Conservation (phyloP, 2,329 filamentous ascomycete species). For the Pyrenophora teres region DNA sequence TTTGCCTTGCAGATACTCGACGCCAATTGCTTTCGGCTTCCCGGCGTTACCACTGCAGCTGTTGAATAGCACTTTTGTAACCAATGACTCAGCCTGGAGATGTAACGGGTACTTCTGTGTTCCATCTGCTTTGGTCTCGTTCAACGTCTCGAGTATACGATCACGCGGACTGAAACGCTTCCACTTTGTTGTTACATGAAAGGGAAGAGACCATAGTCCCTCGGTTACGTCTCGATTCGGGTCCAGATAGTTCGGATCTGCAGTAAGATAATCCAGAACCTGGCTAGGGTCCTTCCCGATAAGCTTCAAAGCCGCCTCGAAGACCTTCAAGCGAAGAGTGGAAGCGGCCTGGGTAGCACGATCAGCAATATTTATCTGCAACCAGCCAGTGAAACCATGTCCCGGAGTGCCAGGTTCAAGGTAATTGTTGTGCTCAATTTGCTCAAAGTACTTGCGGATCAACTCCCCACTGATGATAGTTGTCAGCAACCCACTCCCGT, state of each 20-base stretch:
- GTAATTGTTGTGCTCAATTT: slow-evolving; percentile 28
- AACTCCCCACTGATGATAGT: slow-evolving; percentile 9
- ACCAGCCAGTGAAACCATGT: slow-evolving; percentile 26
- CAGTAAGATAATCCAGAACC: slow-evolving; percentile 20
- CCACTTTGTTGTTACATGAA: slow-evolving; percentile 23
- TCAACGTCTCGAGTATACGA: slow-evolving; percentile 16
- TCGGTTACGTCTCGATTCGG: slow-evolving; percentile 33
- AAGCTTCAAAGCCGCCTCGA: slow-evolving; percentile 19
- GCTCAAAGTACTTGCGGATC: slow-evolving; percentile 24
- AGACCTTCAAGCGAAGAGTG: slow-evolving; percentile 13
- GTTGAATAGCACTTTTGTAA: slow-evolving; percentile 49
- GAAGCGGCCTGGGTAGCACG: slow-evolving; percentile 6
- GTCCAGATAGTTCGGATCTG: slow-evolving; percentile 21
- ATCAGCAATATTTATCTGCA: slow-evolving; percentile 23
- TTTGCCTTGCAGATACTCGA: slow-evolving; percentile 50
- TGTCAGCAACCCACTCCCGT: slow-evolving; percentile 1
- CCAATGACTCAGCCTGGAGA: slow-evolving; percentile 44
- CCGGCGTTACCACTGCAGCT: slow-evolving; percentile 13
- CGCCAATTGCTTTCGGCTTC: slow-evolving; percentile 47
- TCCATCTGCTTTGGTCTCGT: slow-evolving; percentile 10
- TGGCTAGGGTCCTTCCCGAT: slow-evolving; percentile 20
- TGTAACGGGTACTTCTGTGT: slow-evolving; percentile 21
- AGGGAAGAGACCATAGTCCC: slow-evolving; percentile 47
- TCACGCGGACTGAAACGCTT: slow-evolving; percentile 25
- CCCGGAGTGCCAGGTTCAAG: slow-evolving; percentile 19